Conservation (phyloP, 768 basidiomycete species). For the Leccinum pellstonianum region DNA sequence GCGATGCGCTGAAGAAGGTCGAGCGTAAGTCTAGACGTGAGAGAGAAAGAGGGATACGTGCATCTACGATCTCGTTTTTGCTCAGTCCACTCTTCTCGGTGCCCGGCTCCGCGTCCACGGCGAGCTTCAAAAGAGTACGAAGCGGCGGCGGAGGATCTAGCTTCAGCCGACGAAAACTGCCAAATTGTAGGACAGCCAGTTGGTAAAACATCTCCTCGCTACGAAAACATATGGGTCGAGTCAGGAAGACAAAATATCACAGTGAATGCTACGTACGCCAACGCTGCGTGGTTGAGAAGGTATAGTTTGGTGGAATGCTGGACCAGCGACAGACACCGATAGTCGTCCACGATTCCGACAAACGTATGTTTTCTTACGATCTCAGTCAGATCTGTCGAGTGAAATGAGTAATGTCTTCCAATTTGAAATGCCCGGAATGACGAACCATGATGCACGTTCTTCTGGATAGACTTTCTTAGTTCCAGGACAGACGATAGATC, state of each 20-base stretch:
- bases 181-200: constrained; percentile 88
- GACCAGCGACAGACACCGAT: constrained; percentile 72
- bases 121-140: constrained; percentile 69
- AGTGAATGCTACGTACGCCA: constrained; percentile 60
- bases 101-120: constrained; percentile 66
- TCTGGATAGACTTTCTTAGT: constrained; percentile 58
- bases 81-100: constrained; percentile 49
- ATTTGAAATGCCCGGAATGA: constrained; percentile 1
- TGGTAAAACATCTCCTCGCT: constrained; percentile 98
- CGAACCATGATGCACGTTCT: constrained; percentile 70
- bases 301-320: constrained; percentile 90
- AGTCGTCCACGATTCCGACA: constrained; percentile 84
- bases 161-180: constrained; percentile 70
- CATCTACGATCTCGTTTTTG: constrained; percentile 68
- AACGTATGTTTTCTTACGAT: constrained; percentile 87
- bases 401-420: not conserved
- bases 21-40: not conserved
- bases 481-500: constrained; percentile 70
- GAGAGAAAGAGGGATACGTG: constrained; percentile 33
- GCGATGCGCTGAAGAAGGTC: constrained; percentile 53
- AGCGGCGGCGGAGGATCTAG: constrained; percentile 82
- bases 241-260: not conserved
- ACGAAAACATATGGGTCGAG: not conserved
- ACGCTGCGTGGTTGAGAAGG: constrained; percentile 78
- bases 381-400: constrained; percentile 65